Base-by-base conservation (phyloP, 345 rosid species). In the Microthlaspi erraticum region DNA sequence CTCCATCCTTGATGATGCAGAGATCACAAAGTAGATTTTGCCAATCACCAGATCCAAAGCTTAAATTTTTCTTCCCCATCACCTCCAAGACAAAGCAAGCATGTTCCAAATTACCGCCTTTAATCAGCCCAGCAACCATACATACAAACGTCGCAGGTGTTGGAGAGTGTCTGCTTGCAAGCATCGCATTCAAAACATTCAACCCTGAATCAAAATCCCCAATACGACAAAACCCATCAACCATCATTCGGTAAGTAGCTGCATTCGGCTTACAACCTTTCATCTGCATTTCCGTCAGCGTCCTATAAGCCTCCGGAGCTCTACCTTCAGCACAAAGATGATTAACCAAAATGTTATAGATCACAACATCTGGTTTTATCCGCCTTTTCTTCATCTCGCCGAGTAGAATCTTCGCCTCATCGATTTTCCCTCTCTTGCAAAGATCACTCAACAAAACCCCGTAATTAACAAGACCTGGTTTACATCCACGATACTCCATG, bases 401-500 rank as follows among this genome's bases (percentile, higher is more conserved):
- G 5, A 93, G 83, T 66, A 93, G 18, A 59, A 71, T 39, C 76
- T 77, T 86, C 4, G 86, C 94, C 72, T 88, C 89, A 17, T 91
- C 91, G 26, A 88, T 83, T 77, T 79, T 81, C 55, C 97, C 98
- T 80, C 88, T 85, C 78, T 81, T 86, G 12, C 86, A 93, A 68
- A 93, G 89, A 83, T 87, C 88, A 78, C 61, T 86, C 88, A 91
- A 83, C 88, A 93, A 77, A 70, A 91, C 83, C 14, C 97, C 96
- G 43, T 79, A 93, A 57, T 93, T 93, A 7, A 87, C 65, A 6
- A 76, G 63, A 12, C 65, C 55, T 0, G 92, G 91, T 62, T 87
- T 91, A 74, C 98, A 93, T 2, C 97, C 94, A 67, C 75, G 75
- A 73, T 93, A 93, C 34, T 88, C 98, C 98, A 93, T 91, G 71